Evolutionary conservation across 2,329 filamentous ascomycete genomes (phyloP), one percentile per base, ranked within the genome.

Genomic region (Xylariaceae sp.): DNA sequence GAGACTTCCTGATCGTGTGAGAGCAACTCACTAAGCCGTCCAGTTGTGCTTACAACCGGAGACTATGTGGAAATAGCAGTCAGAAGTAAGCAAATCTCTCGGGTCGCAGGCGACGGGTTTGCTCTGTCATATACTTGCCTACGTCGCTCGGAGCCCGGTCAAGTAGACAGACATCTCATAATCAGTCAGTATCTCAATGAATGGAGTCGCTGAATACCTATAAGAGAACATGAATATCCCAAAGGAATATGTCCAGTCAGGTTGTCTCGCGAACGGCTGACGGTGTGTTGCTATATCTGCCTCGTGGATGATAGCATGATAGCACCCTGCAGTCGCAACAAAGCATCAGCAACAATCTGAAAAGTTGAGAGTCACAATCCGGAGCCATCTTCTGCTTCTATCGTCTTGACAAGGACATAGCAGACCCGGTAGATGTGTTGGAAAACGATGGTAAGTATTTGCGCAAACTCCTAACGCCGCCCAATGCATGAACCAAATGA

Each of bases 401-500:
- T 18, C 10, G 11, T 45, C n/a, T 52, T 45, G 57, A 15, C 13
- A 55, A 55, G 57, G 45, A 23, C 52, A 52, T 53, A 11, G 17
- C 23, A 54, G 18, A 48, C 23, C n/a, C 15, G 41, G 34, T 23
- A 53, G 35, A 61, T 41, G 48, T 18, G 18, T 53, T 8, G 23
- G 41, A 55, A 61, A 51, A 48, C 35, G 45, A 57, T 52, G 47
- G 3, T 49, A 61, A 41, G 53, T 61, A 63, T 58, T 56, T 48
- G 44, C 55, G 53, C 56, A 67, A 63, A 34, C 50, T 17, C 58
- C 53, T 35, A 53, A 70, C 68, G 67, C 68, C 68, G 51, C 61
- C 67, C 67, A 67, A 69, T 70, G 68, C 67, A 67, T 37, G 53
- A 54, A 57, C n/a, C 44, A 23, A 35, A 55, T 58, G 18, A 58